phyloP scores from a whole-genome alignment of 257 asterid species.

The Salvia rosmarinus region DNA sequence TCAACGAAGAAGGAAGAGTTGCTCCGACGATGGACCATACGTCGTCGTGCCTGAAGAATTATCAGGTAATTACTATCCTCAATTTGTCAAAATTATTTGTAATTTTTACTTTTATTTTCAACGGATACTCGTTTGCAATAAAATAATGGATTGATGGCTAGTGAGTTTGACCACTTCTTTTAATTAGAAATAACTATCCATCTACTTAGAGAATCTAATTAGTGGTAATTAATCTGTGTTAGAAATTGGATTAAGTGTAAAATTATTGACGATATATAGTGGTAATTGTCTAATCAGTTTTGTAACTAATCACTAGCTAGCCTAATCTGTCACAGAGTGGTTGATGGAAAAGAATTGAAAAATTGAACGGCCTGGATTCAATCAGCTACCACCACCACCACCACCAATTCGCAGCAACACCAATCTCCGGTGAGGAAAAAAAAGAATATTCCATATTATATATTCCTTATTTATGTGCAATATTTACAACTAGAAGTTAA shows the following conservation, averaged over 20 bases:
- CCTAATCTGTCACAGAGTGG: too few species aligned
- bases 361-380: conserved; percentile 51
- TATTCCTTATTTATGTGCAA: background rate
- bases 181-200: background rate
- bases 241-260: too few species aligned
- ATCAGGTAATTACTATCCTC: too few species aligned
- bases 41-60: conserved; percentile 86
- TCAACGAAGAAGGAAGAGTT: conserved; percentile 67
- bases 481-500: background rate
- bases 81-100: too few species aligned
- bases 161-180: background rate
- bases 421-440: conserved; percentile 56
- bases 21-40: conserved; percentile 65
- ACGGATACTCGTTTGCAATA: background rate
- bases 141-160: background rate
- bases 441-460: background rate
- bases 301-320: too few species aligned
- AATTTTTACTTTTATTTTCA: background rate
- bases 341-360: conserved; percentile 51
- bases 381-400: conserved; percentile 28
- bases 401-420: conserved; percentile 25
- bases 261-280: too few species aligned
- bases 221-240: too few species aligned
- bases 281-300: too few species aligned
- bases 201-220: background rate